Base-by-base conservation (phyloP, 352 stramenopile species). In the Globisporangium irregulare region DNA sequence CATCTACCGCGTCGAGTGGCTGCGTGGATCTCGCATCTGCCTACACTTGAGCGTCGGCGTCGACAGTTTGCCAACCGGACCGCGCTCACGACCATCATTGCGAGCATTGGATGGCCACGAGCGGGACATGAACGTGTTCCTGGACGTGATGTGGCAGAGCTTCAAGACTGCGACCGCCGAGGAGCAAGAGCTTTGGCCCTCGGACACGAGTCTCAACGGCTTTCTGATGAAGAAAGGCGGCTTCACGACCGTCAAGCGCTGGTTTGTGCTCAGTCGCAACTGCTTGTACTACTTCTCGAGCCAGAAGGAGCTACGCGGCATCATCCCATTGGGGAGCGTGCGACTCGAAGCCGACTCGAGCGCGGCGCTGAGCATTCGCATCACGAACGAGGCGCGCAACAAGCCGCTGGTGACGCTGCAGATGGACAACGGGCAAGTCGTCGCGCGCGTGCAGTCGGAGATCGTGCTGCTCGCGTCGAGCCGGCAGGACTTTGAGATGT, bases 261-360 rank as follows among this genome's bases (percentile, higher is more conserved):
- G 89, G 89, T 95, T 94, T 59, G 87, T 96, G 68, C 72, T 96
- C 18, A 94, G 87, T 51, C 87, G 87, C 69, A 95, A 94, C 58
- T 96, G 87, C 51, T 71, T 96, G 50, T 96, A 96, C 85, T 92
- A 94, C 67, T 96, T 96, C 57, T 91, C 84, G 1, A 90, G 74
- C 67, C 77, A 74, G 41, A 94, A 94, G 62, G 84, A 93, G 68
- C 71, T 96, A 25, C 84, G 86, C 0, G 85, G 86, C n/a, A 95
- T 96, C 67, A 91, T 96, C 56, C 89, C 89, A 6, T 70, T 96
- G 25, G 89, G 87, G 24, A 83, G 82, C 63, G 86, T 96, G 34
- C 77, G 80, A 0, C 75, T 96, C 24, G 82, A 93, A 67, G 81
- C 81, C 27, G 86, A 93, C 59, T 67, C 80, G 0, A 74, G 71